Conservation (phyloP, 192 early-diverging fungal genomes). For the Chytriomyces sp. region DNA sequence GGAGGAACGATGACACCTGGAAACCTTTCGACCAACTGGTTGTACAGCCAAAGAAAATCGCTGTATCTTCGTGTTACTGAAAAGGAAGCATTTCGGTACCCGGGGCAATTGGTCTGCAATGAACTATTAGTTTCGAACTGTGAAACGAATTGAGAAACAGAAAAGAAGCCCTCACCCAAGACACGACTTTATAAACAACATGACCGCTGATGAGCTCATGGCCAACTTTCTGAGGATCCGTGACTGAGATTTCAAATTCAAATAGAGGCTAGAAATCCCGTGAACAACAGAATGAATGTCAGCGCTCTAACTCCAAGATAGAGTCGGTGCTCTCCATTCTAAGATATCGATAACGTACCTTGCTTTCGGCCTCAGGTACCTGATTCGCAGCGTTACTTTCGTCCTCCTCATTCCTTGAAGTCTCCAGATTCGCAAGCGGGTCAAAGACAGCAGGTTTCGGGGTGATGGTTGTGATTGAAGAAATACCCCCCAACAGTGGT, state of each 20-base stretch:
- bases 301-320: not conserved
- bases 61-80: constrained; percentile 85
- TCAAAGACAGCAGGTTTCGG: constrained; percentile 22
- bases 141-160: not conserved
- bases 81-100: constrained; percentile 78
- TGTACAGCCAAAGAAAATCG: constrained; percentile 94
- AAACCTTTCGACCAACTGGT: constrained; percentile 75
- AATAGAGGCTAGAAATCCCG: not conserved
- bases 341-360: not conserved
- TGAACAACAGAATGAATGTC: not conserved
- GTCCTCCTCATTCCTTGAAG: constrained; percentile 5
- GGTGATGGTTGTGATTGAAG: constrained; percentile 10
- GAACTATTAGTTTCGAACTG: not conserved
- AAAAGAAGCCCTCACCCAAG: constrained; percentile 57
- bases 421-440: constrained; percentile 21
- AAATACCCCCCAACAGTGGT: not conserved
- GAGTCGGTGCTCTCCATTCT: not conserved
- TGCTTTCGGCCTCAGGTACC: not conserved
- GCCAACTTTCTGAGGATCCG: constrained; percentile 88
- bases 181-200: constrained; percentile 85
- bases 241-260: constrained; percentile 55
- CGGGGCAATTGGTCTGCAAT: constrained; percentile 71
- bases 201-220: constrained; percentile 81
- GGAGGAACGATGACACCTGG: constrained; percentile 92
- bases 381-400: not conserved